Conservation (phyloP, 2,329 filamentous ascomycete species). For the Aureobasidium subglaciale region DNA sequence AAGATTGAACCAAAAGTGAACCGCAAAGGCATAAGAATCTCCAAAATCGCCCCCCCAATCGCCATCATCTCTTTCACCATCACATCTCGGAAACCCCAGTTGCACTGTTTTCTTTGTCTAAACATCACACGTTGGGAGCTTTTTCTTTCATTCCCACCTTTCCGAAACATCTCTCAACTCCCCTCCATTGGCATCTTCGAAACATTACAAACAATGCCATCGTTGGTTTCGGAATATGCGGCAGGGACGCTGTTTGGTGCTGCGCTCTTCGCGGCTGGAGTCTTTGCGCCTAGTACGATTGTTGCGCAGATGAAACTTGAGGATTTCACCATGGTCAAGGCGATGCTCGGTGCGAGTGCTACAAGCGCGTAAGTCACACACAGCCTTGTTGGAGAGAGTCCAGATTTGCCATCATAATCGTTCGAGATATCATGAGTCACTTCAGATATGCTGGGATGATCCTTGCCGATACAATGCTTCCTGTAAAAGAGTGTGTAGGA, state of each 20-base stretch:
- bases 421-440: not conserved
- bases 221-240: conserved; percentile 9
- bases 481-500: no score
- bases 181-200: not conserved
- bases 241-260: conserved; percentile 54
- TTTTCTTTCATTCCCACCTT: not conserved
- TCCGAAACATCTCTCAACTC: not conserved
- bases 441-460: no score
- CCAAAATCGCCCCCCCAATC: not conserved
- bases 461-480: not conserved
- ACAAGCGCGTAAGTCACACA: conserved; percentile 51
- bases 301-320: conserved; percentile 53
- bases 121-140: not conserved
- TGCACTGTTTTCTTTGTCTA: not conserved
- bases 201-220: conserved; percentile 4
- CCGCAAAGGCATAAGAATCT: not conserved
- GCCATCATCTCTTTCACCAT: not conserved
- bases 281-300: conserved; percentile 53
- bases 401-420: not conserved
- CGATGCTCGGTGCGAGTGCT: conserved; percentile 56
- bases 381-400: not conserved
- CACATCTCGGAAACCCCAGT: not conserved
- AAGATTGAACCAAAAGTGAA: not conserved
- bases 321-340: conserved; percentile 60
- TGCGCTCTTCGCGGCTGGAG: conserved; percentile 53